Evolutionary conservation across 495 filamentous ascomycete genomes (phyloP).

Genomic region (Penicillium diatomitis): DNA sequence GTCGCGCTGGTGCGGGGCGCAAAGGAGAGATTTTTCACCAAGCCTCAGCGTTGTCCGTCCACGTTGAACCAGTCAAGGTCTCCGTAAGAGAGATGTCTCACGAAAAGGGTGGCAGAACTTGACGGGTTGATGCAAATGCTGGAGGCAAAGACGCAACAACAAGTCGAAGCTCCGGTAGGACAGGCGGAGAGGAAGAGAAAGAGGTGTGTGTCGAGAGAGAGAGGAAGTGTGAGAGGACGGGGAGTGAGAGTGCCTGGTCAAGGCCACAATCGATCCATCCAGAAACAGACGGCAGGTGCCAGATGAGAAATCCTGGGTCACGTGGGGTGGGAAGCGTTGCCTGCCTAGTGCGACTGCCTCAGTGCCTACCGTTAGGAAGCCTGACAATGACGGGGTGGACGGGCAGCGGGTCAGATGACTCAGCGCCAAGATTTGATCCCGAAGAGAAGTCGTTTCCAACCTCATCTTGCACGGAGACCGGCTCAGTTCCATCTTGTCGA

Average conservation of each 20-base stretch:
- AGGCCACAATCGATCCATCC: slow-evolving; percentile 6
- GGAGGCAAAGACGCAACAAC: slow-evolving; percentile 15
- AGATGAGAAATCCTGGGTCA: slow-evolving; percentile 2
- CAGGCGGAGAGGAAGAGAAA: slow-evolving; percentile 19
- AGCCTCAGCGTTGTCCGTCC: slow-evolving; percentile 33
- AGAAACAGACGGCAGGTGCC: not conserved
- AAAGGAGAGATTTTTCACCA: slow-evolving; percentile 17
- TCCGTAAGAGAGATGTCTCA: slow-evolving; percentile 34
- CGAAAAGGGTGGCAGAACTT: slow-evolving; percentile 34
- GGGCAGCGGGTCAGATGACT: slow-evolving; percentile 7
- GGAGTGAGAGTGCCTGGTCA: slow-evolving; percentile 9
- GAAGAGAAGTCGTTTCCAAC: slow-evolving; percentile 28
- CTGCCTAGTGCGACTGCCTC: no score
- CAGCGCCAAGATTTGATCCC: slow-evolving; percentile 24
- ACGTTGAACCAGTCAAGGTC: slow-evolving; percentile 43
- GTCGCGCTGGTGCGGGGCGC: slow-evolving; percentile 12
- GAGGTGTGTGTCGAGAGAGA: slow-evolving; percentile 10
- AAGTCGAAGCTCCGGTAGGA: slow-evolving; percentile 20
- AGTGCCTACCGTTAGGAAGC: no score
- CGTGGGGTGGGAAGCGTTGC: slow-evolving; percentile 2
- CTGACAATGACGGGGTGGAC: no score
- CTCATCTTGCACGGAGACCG: slow-evolving; percentile 24
- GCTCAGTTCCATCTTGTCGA: slow-evolving; percentile 28
- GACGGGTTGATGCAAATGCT: slow-evolving; percentile 20
- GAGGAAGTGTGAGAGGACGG: slow-evolving; percentile 3